Evolutionary conservation across 305 asterid species (phyloP), one percentile per base, ranked within the genome.

Genomic region (Withania somnifera): DNA sequence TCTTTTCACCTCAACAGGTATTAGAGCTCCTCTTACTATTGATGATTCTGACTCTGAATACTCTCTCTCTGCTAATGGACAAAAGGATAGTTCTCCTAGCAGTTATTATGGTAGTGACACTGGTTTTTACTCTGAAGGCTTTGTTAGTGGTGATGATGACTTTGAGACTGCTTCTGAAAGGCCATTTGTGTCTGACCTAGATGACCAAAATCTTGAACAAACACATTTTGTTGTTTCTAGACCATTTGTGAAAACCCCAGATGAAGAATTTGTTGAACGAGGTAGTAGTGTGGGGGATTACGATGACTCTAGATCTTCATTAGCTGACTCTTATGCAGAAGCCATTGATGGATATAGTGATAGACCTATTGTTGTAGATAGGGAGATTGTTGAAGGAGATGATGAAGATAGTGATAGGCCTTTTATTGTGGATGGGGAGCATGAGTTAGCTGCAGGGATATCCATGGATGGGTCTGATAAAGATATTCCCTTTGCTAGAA

Each of bases 11-110:
- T 64, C 87, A 30, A 38, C 86, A 92, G 98, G 98, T 92, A 95
- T 95, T 82, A 84, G 97, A 92, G 98, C 98, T 87, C 98, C 98
- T 81, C 82, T 93, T 45, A 93, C 98, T 87, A 79, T 85, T 69
- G 98, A 95, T 88, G 97, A 93, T 63, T 89, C 94, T 84, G 98
- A 95, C 77, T 85, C 84, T 81, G 97, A 94, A 50, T 85, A 80
- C 84, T 91, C 94, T 84, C 17, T 14, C 5, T 61, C 71, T 10
- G 52, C 90, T 15, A 84, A 58, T 53, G 87, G 87, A 81, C 84
- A 45, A 57, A 83, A 82, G n/a, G 84, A 85, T 22, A 86, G 88
- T n/a, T n/a, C n/a, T n/a, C n/a, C n/a, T 26, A 86, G 90, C 81
- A 89, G 94, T 81, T 89, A 79, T 63, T 56, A 87, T 82, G 82